Conservation (phyloP, 2,329 filamentous ascomycete species). For the Fonsecaea erecta region DNA sequence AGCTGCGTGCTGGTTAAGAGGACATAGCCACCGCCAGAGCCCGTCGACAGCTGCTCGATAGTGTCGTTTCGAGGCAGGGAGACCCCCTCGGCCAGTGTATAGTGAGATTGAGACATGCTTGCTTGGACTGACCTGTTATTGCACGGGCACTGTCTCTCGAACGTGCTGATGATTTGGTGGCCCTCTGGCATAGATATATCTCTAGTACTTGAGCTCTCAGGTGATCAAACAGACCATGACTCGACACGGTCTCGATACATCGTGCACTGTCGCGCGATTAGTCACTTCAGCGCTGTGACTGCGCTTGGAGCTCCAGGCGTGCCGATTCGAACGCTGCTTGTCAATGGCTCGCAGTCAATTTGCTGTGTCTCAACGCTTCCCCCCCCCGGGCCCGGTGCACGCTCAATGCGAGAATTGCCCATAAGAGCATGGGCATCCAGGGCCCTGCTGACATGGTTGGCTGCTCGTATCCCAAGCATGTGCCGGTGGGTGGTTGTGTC, state of each 20-base stretch:
- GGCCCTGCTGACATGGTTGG: not conserved
- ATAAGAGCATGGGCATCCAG: not conserved
- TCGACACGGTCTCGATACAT: not conserved
- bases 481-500: not conserved
- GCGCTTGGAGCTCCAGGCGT: not conserved
- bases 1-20: conserved; percentile 62
- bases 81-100: conserved; percentile 26
- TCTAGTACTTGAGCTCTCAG: not conserved
- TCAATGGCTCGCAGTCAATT: not conserved
- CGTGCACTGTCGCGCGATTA: not conserved
- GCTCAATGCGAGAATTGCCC: not conserved
- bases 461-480: not conserved
- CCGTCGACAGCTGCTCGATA: conserved; percentile 22
- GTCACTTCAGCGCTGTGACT: not conserved
- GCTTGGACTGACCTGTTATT: not conserved
- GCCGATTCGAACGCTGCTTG: not conserved
- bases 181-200: not conserved
- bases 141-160: not conserved
- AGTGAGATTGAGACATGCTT: conserved; percentile 10
- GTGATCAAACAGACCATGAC: not conserved
- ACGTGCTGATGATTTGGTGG: not conserved
- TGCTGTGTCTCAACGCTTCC: not conserved
- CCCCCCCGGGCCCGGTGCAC: not conserved
- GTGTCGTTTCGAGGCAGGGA: conserved; percentile 20
- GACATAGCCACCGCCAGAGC: conserved; percentile 45